A percentile compares a stretch with the other conserved stretches of the same genome.
phyloP scores from a whole-genome alignment of 2,329 filamentous ascomycete species.

The Cercospora zeae-maydis region DNA sequence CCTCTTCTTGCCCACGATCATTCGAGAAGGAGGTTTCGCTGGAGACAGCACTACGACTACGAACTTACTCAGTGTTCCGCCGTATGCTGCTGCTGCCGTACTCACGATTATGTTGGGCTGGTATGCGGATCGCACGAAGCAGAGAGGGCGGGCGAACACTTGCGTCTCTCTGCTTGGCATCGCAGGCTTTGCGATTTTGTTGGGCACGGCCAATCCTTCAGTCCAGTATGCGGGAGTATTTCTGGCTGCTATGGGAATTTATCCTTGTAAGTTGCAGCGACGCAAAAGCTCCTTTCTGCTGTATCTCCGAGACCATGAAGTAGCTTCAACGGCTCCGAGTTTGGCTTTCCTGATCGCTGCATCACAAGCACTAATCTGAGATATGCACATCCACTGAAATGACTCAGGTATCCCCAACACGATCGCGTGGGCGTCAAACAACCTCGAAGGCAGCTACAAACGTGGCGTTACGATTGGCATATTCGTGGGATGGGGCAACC shows the following conservation, averaged over 20 bases:
- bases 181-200: conserved; percentile 73
- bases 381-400: conserved; percentile 12
- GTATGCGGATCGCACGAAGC: conserved; percentile 68
- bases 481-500: conserved; percentile 86
- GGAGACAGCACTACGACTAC: conserved; percentile 57
- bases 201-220: conserved; percentile 57
- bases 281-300: background rate
- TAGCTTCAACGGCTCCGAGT: background rate
- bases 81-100: conserved; percentile 68
- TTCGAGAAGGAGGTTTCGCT: conserved; percentile 51
- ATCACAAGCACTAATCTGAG: background rate
- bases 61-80: conserved; percentile 71
- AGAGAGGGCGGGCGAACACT: conserved; percentile 79
- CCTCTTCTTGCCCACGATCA: conserved; percentile 76
- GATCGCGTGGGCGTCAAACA: conserved; percentile 84
- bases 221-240: conserved; percentile 83
- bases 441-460: conserved; percentile 87
- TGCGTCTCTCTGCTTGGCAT: conserved; percentile 66
- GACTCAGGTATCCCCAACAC: conserved; percentile 55
- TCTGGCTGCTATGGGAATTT: conserved; percentile 81
- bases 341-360: background rate
- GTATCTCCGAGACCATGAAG: background rate
- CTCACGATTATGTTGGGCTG: conserved; percentile 69
- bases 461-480: conserved; percentile 82
- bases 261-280: conserved; percentile 41